Evolutionary conservation across 371 early-diverging fungal genomes (phyloP).

Genomic region (Nematocida ausubeli): DNA sequence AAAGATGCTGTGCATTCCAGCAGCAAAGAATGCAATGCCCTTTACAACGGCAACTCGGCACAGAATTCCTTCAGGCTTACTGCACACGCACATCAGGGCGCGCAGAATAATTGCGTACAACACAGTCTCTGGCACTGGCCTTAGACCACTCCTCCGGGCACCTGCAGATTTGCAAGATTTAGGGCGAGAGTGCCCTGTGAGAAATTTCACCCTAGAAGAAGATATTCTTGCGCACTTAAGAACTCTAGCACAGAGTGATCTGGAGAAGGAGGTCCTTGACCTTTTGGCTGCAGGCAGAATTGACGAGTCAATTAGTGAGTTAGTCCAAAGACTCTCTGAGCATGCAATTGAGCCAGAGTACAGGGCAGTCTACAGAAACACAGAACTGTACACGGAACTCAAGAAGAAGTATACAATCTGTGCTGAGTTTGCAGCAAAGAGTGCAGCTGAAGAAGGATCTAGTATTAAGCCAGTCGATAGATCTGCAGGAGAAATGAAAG

Average conservation of each 20-base stretch:
- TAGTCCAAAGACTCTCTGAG: constrained; percentile 7
- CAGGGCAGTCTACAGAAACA: constrained; percentile 22
- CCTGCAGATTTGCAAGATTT: constrained; percentile 10
- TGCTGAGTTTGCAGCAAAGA: background rate
- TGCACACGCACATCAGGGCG: constrained; percentile 25
- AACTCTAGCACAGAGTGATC: background rate
- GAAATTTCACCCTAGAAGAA: background rate
- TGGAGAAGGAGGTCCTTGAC: constrained; percentile 22
- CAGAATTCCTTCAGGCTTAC: constrained; percentile 17
- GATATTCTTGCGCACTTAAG: background rate
- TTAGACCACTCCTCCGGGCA: constrained; percentile 4
- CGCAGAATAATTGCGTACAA: constrained; percentile 22
- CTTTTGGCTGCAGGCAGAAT: background rate
- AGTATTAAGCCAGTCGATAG: background rate
- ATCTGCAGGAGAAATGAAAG: background rate
- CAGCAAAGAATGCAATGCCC: background rate
- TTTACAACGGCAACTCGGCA: background rate
- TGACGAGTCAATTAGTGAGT: background rate
- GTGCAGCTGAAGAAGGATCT: background rate
- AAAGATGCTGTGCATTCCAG: constrained; percentile 46
- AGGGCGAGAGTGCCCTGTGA: constrained; percentile 4
- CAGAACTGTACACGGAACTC: background rate
- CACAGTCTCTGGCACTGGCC: background rate
- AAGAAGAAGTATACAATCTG: constrained; percentile 16
- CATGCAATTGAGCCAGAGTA: constrained; percentile 1